Conservation (phyloP, 2,329 filamentous ascomycete genomes). For the Xylariaceae sp. region DNA sequence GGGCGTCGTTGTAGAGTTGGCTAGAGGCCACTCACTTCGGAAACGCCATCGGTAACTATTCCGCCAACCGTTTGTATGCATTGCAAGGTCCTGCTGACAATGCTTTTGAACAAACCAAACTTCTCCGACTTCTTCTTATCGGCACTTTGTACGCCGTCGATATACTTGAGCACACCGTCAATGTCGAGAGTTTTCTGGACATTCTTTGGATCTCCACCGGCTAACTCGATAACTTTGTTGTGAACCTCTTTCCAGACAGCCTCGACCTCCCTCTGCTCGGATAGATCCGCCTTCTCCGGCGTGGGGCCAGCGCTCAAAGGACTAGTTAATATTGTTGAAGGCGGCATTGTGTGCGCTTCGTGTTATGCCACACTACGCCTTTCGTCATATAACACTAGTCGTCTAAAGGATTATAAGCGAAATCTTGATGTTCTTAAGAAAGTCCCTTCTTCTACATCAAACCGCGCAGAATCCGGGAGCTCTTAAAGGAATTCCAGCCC, state of each 20-base stretch:
- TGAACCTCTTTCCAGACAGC: conserved; percentile 39
- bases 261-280: conserved; percentile 37
- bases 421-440: neutral
- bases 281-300: conserved; percentile 27
- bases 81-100: conserved; percentile 37
- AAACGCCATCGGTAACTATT: conserved; percentile 37
- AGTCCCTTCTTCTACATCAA: neutral
- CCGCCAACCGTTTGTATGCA: conserved; percentile 40
- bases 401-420: neutral
- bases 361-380: neutral
- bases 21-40: conserved; percentile 21
- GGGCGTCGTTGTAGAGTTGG: neutral
- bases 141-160: conserved; percentile 33
- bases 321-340: conserved; percentile 24
- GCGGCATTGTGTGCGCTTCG: conserved; percentile 24
- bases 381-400: neutral
- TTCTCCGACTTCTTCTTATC: conserved; percentile 36
- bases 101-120: conserved; percentile 32
- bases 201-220: conserved; percentile 34
- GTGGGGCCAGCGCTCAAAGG: conserved; percentile 24
- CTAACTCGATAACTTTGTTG: conserved; percentile 37
- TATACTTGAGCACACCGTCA: conserved; percentile 33
- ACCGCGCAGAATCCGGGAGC: neutral
- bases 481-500: neutral
- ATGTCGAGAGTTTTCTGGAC: conserved; percentile 33